Conservation (phyloP, 2,329 filamentous ascomycete genomes). For the Shiraia bambusicola region DNA sequence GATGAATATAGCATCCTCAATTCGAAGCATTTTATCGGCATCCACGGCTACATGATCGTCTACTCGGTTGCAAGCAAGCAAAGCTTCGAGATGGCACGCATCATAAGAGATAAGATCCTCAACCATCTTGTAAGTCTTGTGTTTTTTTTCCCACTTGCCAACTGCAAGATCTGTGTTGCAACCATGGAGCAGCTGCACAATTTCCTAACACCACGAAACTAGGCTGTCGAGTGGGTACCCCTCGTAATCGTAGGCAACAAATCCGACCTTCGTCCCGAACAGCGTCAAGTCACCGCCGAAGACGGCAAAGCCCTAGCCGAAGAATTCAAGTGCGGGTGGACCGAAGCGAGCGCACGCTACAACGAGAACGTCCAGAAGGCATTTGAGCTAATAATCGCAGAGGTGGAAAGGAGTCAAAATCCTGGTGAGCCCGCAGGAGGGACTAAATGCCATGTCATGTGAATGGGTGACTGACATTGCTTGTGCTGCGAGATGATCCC, state of each 20-base stretch:
- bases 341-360: conserved; percentile 89
- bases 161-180: conserved; percentile 2
- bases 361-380: conserved; percentile 91
- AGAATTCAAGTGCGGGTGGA: conserved; percentile 89
- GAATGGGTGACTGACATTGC: conserved; percentile 32
- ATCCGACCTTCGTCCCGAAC: conserved; percentile 87
- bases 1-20: conserved; percentile 99
- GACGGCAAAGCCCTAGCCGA: conserved; percentile 83
- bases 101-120: conserved; percentile 95
- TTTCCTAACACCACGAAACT: conserved; percentile 10
- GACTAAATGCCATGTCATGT: conserved; percentile 87
- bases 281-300: conserved; percentile 84
- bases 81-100: conserved; percentile 95
- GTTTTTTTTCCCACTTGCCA: conserved; percentile 32
- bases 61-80: conserved; percentile 95
- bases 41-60: conserved; percentile 97
- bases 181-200: neutral
- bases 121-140: conserved; percentile 81
- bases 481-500: conserved; percentile 8
- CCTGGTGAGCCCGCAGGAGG: conserved; percentile 79
- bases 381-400: conserved; percentile 89
- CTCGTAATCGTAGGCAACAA: conserved; percentile 97
- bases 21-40: conserved; percentile 98
- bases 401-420: conserved; percentile 94
- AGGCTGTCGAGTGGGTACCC: conserved; percentile 91